Evolutionary conservation across 768 basidiomycete species (phyloP).

Genomic region (Amanita rimosa): DNA sequence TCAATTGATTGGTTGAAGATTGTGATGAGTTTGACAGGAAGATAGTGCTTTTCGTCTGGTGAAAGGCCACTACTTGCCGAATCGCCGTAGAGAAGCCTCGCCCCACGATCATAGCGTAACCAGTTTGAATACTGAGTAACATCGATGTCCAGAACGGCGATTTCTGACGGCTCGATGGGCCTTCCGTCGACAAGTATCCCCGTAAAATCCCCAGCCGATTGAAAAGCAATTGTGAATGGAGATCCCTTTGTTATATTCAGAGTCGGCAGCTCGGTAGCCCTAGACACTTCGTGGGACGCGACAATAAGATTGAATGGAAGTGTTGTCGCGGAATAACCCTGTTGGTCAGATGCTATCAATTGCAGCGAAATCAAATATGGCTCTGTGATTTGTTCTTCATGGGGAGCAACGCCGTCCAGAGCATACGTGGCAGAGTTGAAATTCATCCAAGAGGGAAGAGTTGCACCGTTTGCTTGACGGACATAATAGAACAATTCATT

Average conservation of each 20-base stretch:
- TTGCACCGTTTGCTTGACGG: conserved; percentile 52
- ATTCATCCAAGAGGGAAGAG: conserved; percentile 62
- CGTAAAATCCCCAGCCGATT: conserved; percentile 46
- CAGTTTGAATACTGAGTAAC: conserved; percentile 41
- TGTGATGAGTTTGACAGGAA: conserved; percentile 53
- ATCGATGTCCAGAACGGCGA: conserved; percentile 48
- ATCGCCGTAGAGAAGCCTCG: conserved; percentile 47
- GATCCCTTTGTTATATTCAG: conserved; percentile 61
- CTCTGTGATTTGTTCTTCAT: conserved; percentile 22
- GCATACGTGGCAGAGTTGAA: conserved; percentile 64
- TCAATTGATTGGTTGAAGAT: conserved; percentile 56
- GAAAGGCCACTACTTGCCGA: background rate
- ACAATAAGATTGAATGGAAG: conserved; percentile 58
- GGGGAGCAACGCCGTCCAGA: conserved; percentile 69
- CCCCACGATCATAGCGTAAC: conserved; percentile 48
- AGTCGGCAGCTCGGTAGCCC: conserved; percentile 36
- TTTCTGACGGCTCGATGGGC: conserved; percentile 44
- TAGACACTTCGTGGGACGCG: conserved; percentile 57
- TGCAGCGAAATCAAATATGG: conserved; percentile 37
- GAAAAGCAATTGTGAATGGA: conserved; percentile 38
- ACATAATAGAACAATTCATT: conserved; percentile 52
- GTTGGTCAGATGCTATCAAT: conserved; percentile 61
- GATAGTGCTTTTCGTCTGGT: conserved; percentile 10
- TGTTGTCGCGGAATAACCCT: conserved; percentile 53
- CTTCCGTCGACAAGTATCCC: conserved; percentile 55